Conservation (phyloP, 2,329 filamentous ascomycete genomes). For the Sporothrix dimorphospora region DNA sequence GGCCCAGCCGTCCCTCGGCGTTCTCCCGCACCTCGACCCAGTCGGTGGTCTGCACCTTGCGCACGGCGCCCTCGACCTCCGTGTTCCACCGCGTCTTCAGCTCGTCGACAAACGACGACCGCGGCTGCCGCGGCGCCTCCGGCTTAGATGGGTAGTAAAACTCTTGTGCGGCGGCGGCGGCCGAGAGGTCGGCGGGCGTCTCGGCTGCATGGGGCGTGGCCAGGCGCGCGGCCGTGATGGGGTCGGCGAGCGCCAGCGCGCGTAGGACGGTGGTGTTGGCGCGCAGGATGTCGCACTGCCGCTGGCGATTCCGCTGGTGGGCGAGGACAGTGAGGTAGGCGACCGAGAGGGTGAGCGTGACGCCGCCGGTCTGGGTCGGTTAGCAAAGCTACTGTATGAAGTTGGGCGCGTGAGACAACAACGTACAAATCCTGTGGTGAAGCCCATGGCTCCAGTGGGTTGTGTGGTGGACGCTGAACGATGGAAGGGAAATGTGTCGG, state of each 20-base stretch:
- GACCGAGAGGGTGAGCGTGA: slow-evolving; percentile 72
- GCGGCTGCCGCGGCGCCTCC: slow-evolving; percentile 53
- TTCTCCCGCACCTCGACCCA: slow-evolving; percentile 65
- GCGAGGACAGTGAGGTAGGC: slow-evolving; percentile 72
- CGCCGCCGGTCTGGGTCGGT: slow-evolving; percentile 65
- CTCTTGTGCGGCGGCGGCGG: slow-evolving; percentile 27
- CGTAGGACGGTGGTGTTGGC: slow-evolving; percentile 60
- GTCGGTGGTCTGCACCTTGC: slow-evolving; percentile 67
- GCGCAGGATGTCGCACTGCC: slow-evolving; percentile 60
- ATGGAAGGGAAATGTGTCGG: not conserved
- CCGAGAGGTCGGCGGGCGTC: slow-evolving; percentile 8
- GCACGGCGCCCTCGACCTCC: slow-evolving; percentile 69
- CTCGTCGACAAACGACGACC: slow-evolving; percentile 63
- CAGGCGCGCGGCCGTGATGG: slow-evolving; percentile 44
- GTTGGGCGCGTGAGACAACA: not conserved
- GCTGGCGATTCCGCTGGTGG: slow-evolving; percentile 68
- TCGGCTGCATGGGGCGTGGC: slow-evolving; percentile 43
- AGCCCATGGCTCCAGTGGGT: slow-evolving; percentile 61
- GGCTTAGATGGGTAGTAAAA: slow-evolving; percentile 28
- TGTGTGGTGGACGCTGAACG: not conserved
- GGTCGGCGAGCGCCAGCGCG: slow-evolving; percentile 48
- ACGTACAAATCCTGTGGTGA: slow-evolving; percentile 71
- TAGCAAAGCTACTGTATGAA: not conserved
- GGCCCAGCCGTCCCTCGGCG: slow-evolving; percentile 54
- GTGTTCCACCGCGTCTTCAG: slow-evolving; percentile 79